Conservation (phyloP, 2,329 filamentous ascomycete genomes). For the Westerdykella aurantiaca region DNA sequence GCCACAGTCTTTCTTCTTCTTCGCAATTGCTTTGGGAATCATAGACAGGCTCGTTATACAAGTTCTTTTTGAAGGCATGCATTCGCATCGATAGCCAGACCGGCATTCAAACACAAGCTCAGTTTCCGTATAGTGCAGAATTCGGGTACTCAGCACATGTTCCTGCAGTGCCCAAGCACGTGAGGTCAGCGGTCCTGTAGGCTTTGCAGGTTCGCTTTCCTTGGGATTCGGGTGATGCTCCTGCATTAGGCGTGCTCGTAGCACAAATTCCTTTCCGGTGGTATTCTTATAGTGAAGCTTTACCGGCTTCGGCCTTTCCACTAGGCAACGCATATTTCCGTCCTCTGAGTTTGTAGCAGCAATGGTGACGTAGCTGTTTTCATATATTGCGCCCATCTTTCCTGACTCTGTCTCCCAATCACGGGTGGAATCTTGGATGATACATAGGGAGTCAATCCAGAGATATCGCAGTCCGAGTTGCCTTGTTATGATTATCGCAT, state of each 20-base stretch:
- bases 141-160: slow-evolving; percentile 27
- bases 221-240: slow-evolving; percentile 26
- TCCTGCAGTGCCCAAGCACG: slow-evolving; percentile 33
- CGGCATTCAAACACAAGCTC: slow-evolving; percentile 34
- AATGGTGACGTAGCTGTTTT: slow-evolving; percentile 29
- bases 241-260: slow-evolving; percentile 21
- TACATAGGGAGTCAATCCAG: slow-evolving; percentile 34
- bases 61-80: slow-evolving; percentile 21
- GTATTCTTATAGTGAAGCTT: slow-evolving; percentile 24
- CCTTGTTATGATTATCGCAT: slow-evolving; percentile 28
- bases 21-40: slow-evolving; percentile 28
- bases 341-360: slow-evolving; percentile 22
- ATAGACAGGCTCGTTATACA: slow-evolving; percentile 27
- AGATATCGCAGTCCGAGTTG: slow-evolving; percentile 30
- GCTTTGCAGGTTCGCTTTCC: slow-evolving; percentile 19
- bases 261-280: slow-evolving; percentile 16
- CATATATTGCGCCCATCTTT: slow-evolving; percentile 33
- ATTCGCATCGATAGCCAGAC: slow-evolving; percentile 30
- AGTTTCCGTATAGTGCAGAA: slow-evolving; percentile 29
- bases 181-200: slow-evolving; percentile 19
- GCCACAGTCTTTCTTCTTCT: slow-evolving; percentile 10
- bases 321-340: slow-evolving; percentile 16
- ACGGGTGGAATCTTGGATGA: slow-evolving; percentile 28
- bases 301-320: slow-evolving; percentile 21
- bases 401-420: slow-evolving; percentile 33